A percentile compares a stretch with the other conserved stretches of the same genome.
Conservation (phyloP, 2,329 filamentous ascomycete genomes). For the Verticillium dahliae region DNA sequence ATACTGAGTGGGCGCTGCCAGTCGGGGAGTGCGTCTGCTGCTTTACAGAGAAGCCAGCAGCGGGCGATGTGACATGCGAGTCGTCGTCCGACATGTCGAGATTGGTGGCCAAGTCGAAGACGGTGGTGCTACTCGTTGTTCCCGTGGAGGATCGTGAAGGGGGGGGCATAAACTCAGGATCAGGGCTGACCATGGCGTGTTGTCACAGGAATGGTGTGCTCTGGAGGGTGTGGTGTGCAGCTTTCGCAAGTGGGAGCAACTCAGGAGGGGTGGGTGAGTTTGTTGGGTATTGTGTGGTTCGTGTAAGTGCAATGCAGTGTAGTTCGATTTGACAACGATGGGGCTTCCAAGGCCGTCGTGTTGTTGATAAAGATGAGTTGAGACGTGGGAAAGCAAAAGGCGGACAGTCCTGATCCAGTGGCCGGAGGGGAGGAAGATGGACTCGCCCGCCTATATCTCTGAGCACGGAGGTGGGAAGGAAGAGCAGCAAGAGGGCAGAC, state of each 20-base stretch:
- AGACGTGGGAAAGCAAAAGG: neutral
- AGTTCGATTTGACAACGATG: slow-evolving; percentile 1
- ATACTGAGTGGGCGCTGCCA: slow-evolving; percentile 35
- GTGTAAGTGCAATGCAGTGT: slow-evolving; percentile 11
- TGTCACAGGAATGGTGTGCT: slow-evolving; percentile 4
- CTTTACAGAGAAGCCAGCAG: slow-evolving; percentile 20
- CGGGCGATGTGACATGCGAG: slow-evolving; percentile 25
- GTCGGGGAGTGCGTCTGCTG: slow-evolving; percentile 28
- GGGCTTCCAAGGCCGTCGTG: neutral
- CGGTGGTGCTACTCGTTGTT: neutral
- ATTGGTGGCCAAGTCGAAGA: slow-evolving; percentile 16
- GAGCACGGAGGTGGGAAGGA: neutral
- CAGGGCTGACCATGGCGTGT: neutral
- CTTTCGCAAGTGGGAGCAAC: neutral
- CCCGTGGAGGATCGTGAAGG: slow-evolving; percentile 6
- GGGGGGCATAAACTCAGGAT: neutral
- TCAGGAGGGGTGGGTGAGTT: neutral
- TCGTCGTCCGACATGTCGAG: slow-evolving; percentile 38
- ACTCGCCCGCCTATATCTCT: neutral
- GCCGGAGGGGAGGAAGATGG: neutral
- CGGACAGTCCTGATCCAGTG: neutral
- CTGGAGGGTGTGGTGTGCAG: neutral
- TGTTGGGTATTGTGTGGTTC: neutral
- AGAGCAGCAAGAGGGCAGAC: neutral
- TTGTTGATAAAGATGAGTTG: neutral